These are phyloP conservation scores for Penicillium psychrofluorescens DNA, from an alignment of 495 filamentous ascomycete genomes.

Conservation along the genomic window DNA sequence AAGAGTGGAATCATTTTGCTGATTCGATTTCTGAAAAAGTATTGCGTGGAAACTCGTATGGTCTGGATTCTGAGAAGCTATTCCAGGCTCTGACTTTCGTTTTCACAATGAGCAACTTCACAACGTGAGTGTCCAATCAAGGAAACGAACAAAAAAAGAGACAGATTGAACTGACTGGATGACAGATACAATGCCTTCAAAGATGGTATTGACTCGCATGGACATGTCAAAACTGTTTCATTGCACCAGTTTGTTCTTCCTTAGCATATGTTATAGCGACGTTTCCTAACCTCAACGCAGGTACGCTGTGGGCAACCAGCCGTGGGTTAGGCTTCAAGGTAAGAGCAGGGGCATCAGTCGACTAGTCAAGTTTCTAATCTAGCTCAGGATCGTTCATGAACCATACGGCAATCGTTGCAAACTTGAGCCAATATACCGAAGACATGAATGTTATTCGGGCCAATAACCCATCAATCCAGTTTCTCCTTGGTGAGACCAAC, in stretches of 20 bases:
- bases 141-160: too few species aligned
- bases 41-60: slow-evolving; percentile 6
- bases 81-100: slow-evolving; percentile 14
- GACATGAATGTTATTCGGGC: slow-evolving; percentile 4
- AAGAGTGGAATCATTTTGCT: slow-evolving; percentile 8
- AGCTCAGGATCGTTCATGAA: slow-evolving; percentile 11
- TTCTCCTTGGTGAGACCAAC: slow-evolving; percentile 12
- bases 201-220: slow-evolving; percentile 5
- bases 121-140: background rate
- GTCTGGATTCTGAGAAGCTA: slow-evolving; percentile 6
- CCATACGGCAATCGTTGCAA: slow-evolving; percentile 5
- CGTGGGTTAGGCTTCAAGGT: slow-evolving; percentile 10
- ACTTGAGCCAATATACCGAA: slow-evolving; percentile 8
- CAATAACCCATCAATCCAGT: slow-evolving; percentile 3
- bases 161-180: too few species aligned
- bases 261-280: background rate
- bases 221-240: slow-evolving; percentile 11
- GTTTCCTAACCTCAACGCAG: background rate
- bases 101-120: background rate
- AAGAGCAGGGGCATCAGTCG: background rate
- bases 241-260: slow-evolving; percentile 7
- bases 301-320: slow-evolving; percentile 8
- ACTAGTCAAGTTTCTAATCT: background rate
- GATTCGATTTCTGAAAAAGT: slow-evolving; percentile 9
- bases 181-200: slow-evolving; percentile 3